phyloP scores from a whole-genome alignment of 2,329 filamentous ascomycete genomes.

The Apiospora phragmitis region DNA sequence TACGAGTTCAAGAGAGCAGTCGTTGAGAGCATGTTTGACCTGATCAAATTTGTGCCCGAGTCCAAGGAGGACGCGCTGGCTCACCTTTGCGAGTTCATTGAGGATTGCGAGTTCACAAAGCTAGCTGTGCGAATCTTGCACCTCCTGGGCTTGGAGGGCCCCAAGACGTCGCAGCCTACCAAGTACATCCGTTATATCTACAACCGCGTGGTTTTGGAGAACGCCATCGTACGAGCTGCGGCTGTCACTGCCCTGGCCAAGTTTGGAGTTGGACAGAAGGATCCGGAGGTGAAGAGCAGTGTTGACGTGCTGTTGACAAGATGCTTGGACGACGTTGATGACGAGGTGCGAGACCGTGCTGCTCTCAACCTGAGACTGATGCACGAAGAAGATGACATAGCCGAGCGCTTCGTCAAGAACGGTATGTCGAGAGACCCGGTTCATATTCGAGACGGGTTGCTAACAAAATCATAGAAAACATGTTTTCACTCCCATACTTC shows the following conservation, averaged over 20 bases:
- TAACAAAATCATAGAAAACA: constrained; percentile 65
- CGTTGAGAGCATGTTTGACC: constrained; percentile 98
- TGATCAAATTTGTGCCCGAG: constrained; percentile 98
- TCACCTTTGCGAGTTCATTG: constrained; percentile 97
- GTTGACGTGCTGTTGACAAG: constrained; percentile 89
- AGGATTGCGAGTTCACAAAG: constrained; percentile 99
- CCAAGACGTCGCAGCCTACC: constrained; percentile 91
- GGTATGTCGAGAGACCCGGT: constrained; percentile 49
- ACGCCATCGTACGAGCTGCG: constrained; percentile 91
- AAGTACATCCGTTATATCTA: constrained; percentile 99
- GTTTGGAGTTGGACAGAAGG: constrained; percentile 95
- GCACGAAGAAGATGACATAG: constrained; percentile 86
- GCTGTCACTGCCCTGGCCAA: constrained; percentile 95
- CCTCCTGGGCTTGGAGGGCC: constrained; percentile 89
- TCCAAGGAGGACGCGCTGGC: constrained; percentile 79
- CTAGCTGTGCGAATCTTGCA: constrained; percentile 93
- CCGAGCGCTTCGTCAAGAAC: constrained; percentile 88
- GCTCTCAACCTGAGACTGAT: constrained; percentile 91
- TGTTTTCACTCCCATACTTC: constrained; percentile 92
- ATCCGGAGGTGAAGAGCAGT: constrained; percentile 94
- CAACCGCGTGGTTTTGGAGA: constrained; percentile 96
- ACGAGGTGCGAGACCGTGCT: constrained; percentile 94
- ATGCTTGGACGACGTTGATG: constrained; percentile 94
- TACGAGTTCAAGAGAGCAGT: constrained; percentile 98
- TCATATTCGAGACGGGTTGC: constrained; percentile 19